Evolutionary conservation across 306 rosid species (phyloP), one percentile per base, ranked within the genome.

Genomic region (Phaseolus lunatus): DNA sequence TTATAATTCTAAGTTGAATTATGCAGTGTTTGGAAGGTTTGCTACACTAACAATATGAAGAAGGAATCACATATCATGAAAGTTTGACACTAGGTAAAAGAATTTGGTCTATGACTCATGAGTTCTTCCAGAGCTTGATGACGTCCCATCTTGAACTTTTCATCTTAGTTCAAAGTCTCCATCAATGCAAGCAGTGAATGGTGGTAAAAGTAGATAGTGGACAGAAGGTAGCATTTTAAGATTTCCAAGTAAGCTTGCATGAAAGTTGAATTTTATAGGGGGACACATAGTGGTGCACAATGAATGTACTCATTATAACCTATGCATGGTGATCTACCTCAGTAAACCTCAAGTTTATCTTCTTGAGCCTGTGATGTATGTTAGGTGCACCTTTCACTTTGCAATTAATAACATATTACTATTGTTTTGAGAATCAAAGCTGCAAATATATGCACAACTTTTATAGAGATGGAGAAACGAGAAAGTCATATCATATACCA

Each of bases 231-330:
- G 26, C 76, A 69, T 63, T 58, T 82, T 37, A 73, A 82, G 73
- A 77, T 62, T 52, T 80, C 63, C 83, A 52, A 9, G 73, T 78
- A 86, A 85, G 79, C 54, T 64, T 44, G 88, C 83, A 89, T 83
- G 86, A 83, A 81, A 59, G 73, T 71, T 90, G 81, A 84, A 88
- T 80, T 77, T 81, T 81, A 87, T 77, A 77, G 91, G 87, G 66
- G 78, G 77, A 84, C 65, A 84, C 82, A 80, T 84, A 81, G 89
- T 84, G 87, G 86, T 84, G 90, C 86, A 84, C 57, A 73, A 86
- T 80, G 86, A 80, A 84, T 82, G 86, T 67, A 84, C 87, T 76
- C 85, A 50, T 85, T 87, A n/a, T n/a, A 85, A 79, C 88, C 84
- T 83, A 73, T 75, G 78, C 82, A 76, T 87, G 78, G 85, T 84